phyloP scores from a whole-genome alignment of 2,329 filamentous ascomycete species.

The Dothideomycetes sp. region DNA sequence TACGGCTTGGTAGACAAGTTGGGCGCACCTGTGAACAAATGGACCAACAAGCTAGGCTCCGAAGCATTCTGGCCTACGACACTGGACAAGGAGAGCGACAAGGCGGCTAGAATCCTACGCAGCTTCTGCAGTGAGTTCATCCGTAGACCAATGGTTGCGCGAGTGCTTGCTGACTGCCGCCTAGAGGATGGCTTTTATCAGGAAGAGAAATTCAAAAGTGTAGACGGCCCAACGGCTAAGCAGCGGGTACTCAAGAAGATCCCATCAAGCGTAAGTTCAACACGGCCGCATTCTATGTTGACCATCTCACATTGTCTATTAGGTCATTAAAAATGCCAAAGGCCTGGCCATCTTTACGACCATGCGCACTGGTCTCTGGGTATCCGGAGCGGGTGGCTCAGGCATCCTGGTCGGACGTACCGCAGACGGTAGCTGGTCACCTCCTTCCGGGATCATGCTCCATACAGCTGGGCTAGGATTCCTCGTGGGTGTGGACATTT shows the following conservation, averaged over 20 bases:
- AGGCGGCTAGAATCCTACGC: conserved; percentile 77
- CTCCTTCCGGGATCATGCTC: conserved; percentile 79
- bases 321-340: conserved; percentile 79
- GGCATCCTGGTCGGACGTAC: conserved; percentile 77
- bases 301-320: not conserved
- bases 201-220: conserved; percentile 35
- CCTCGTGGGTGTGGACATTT: conserved; percentile 83
- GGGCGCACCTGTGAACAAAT: conserved; percentile 59
- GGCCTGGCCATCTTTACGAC: conserved; percentile 90
- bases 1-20: conserved; percentile 58
- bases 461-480: conserved; percentile 86
- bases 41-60: conserved; percentile 70
- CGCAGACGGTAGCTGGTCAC: conserved; percentile 81
- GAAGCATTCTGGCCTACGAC: conserved; percentile 81
- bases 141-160: conserved; percentile 16
- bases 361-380: conserved; percentile 86
- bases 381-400: conserved; percentile 82
- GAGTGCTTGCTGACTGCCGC: conserved; percentile 12
- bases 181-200: conserved; percentile 58
- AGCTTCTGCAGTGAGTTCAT: conserved; percentile 69
- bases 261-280: conserved; percentile 45
- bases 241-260: conserved; percentile 70
- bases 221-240: conserved; percentile 45
- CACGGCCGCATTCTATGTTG: no score
- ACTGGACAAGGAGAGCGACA: conserved; percentile 81